These are phyloP conservation scores for Aquilaria malaccensis DNA, from an alignment of 345 rosid species.

Conservation along the genomic window DNA sequence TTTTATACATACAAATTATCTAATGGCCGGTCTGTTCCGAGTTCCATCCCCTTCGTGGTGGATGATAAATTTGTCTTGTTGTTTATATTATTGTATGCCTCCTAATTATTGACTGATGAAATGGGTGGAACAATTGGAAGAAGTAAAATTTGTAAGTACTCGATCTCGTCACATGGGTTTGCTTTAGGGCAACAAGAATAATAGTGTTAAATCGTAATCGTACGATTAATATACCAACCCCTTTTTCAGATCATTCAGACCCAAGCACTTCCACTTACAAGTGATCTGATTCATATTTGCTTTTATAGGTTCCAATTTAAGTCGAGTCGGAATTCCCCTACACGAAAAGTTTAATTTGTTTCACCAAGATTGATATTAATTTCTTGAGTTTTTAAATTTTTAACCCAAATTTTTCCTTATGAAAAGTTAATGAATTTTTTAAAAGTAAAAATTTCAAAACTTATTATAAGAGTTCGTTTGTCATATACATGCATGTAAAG, in stretches of 20 bases:
- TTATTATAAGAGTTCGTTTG: no score
- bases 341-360: not conserved
- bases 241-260: not conserved
- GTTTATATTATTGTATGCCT: not conserved
- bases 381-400: no score
- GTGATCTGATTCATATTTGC: not conserved
- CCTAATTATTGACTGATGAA: not conserved
- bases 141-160: constrained; percentile 13
- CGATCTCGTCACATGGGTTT: constrained; percentile 10
- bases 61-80: not conserved
- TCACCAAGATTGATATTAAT: not conserved
- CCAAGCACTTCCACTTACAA: not conserved
- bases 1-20: not conserved
- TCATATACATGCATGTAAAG: no score
- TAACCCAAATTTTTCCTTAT: no score
- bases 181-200: constrained; percentile 13
- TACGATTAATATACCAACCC: not conserved
- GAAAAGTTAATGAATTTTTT: no score
- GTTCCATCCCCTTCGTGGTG: not conserved
- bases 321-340: not conserved
- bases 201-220: not conserved
- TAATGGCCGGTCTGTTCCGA: no score
- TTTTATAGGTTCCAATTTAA: not conserved
- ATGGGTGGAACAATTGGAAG: constrained; percentile 24
- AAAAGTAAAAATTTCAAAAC: no score